Conservation (phyloP, 192 early-diverging fungal species). For the Dispira simplex region DNA sequence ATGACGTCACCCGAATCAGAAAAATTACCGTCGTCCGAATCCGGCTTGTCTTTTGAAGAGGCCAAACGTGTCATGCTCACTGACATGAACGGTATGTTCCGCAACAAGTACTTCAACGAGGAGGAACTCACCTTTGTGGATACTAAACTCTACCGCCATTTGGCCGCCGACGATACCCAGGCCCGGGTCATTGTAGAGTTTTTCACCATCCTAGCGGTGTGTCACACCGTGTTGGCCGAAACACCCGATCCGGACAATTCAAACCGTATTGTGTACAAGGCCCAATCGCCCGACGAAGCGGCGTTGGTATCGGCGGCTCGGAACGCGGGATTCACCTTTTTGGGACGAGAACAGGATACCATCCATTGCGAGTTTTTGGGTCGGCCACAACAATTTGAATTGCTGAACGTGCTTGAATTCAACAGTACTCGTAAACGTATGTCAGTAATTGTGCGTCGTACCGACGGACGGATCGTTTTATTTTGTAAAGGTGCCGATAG, state of each 20-base stretch:
- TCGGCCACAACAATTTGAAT: slow-evolving; percentile 40
- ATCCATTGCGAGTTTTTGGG: slow-evolving; percentile 61
- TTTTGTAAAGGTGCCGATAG: slow-evolving; percentile 92
- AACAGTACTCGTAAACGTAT: slow-evolving; percentile 94
- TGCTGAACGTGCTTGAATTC: slow-evolving; percentile 72
- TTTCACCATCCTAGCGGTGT: slow-evolving; percentile 70
- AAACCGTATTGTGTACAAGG: slow-evolving; percentile 62
- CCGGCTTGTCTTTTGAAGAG: slow-evolving; percentile 8
- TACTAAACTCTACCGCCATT: slow-evolving; percentile 42
- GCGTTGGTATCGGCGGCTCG: slow-evolving; percentile 78
- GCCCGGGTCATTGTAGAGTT: slow-evolving; percentile 55
- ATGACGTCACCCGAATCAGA: background rate
- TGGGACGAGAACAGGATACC: slow-evolving; percentile 51
- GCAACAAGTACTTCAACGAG: slow-evolving; percentile 43
- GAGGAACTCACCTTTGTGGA: slow-evolving; percentile 54
- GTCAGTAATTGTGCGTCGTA: slow-evolving; percentile 73
- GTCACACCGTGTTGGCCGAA: slow-evolving; percentile 75
- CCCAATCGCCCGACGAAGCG: slow-evolving; percentile 90
- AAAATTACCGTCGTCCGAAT: background rate
- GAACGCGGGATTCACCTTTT: slow-evolving; percentile 68
- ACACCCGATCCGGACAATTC: slow-evolving; percentile 29
- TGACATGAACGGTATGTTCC: slow-evolving; percentile 35
- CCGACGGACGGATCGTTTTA: slow-evolving; percentile 58
- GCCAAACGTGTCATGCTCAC: slow-evolving; percentile 35
- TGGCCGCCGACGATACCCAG: slow-evolving; percentile 34